Base-by-base conservation (phyloP, 2,329 filamentous ascomycete genomes). In the Pestalotiopsis sp. region DNA sequence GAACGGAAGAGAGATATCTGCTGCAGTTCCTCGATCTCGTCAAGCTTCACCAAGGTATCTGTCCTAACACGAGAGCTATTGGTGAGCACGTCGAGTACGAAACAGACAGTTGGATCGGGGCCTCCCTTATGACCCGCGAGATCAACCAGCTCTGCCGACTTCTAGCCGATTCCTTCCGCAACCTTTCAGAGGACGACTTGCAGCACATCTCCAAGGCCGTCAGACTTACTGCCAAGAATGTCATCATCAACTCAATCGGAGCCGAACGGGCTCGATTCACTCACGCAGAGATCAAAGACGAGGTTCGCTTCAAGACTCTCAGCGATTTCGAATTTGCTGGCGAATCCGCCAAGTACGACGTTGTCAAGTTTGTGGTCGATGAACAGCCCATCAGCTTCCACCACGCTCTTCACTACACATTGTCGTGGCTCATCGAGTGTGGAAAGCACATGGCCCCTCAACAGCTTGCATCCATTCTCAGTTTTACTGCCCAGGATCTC, bases 51-150 rank as follows among this genome's bases (percentile, higher is more conserved):
- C 97, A 99, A 82, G 95, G 96, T 36, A 98, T 99, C 68, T 98
- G 95, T 74, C 96, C 96, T 1, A 99, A 98, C 75, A 86, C 95
- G 31, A 89, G 97, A 70, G 96, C 95, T 2, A 89, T 98, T 25
- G 94, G 95, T 17, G 96, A 98, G 77, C 96, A 99, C 78, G 93
- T 99, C 40, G 97, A 99, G 79, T 99, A 98, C 77, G 96, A 99
- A 80, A 97, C 95, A 2, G 97, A 99, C 81, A 93, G 94, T 23
- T 99, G 96, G 96, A 98, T 99, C 66, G 97, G 93, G 68, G 95
- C 96, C 3, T 97, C 95, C 6, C 86, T 98, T 65, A 93, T 99
- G 68, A 98, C 96, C 64, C 89, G 95, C 65, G 95, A 99, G 79
- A 95, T 99, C 79, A 98, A 98, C 78, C 90, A 93, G 66, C 87